Evolutionary conservation across 106 monocot species (phyloP).

Genomic region (Vanilla planifolia): DNA sequence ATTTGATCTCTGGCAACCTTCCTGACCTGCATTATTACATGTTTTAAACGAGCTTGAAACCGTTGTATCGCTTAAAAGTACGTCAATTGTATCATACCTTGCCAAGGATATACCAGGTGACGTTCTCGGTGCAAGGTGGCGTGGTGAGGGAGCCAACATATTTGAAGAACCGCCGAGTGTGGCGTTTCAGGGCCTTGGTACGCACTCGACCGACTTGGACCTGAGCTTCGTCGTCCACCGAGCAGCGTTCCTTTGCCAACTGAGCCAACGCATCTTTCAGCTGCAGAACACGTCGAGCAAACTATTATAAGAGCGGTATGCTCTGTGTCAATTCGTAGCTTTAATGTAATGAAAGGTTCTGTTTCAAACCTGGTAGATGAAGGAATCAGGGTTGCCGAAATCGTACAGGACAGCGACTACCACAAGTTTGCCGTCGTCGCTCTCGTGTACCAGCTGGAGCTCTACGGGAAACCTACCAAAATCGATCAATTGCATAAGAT

Average conservation of each 20-base stretch:
- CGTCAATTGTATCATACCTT: constrained; percentile 44
- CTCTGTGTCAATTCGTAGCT: background rate
- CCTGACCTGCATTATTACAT: constrained; percentile 34
- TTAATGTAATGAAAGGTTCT: background rate
- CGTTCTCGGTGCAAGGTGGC: constrained; percentile 76
- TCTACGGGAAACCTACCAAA: constrained; percentile 46
- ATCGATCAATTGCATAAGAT: background rate
- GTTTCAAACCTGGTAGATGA: constrained; percentile 40
- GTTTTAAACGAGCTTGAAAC: too few relatives aligned
- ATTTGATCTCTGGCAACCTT: constrained; percentile 28
- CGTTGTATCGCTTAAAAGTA: too few relatives aligned
- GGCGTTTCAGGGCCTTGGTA: constrained; percentile 30
- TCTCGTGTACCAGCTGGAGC: constrained; percentile 57
- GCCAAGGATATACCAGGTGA: constrained; percentile 63
- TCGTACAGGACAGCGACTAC: constrained; percentile 51
- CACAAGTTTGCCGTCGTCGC: constrained; percentile 26
- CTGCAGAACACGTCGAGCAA: constrained; percentile 12
- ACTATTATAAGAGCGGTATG: background rate
- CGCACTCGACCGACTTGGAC: constrained; percentile 26
- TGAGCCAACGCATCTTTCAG: constrained; percentile 26
- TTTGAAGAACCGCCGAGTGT: constrained; percentile 44
- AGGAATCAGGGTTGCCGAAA: constrained; percentile 44
- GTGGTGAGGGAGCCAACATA: constrained; percentile 68
- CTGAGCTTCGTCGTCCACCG: constrained; percentile 16
- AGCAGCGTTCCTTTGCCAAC: constrained; percentile 17